Base-by-base conservation (phyloP, 345 rosid species). In the Euphorbia peplus region DNA sequence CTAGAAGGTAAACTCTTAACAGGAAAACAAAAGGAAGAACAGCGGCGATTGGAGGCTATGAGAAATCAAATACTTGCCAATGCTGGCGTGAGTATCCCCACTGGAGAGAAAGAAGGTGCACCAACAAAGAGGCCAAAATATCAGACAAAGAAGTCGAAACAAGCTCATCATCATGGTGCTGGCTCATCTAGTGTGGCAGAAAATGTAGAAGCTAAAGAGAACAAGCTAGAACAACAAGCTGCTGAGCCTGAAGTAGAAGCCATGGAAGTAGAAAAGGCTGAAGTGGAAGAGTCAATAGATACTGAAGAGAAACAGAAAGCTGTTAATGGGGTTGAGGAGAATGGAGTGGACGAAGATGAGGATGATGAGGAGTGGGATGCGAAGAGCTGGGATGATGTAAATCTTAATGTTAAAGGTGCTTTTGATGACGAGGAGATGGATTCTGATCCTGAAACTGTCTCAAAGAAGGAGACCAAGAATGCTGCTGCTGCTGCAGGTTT, bases 311-410 rank as follows among this genome's bases (percentile, higher is more conserved):
- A 80, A 70, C 67, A 76, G 41, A 89, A 77, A 76, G 75, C 70
- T 76, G 69, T 79, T 70, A 83, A 76, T 73, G 83, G 44, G 44
- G 74, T 68, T 48, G 80, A 78, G 75, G 93, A 79, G 70, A 85
- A 85, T 73, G 91, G 77, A 50, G 66, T 69, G 59, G 92, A 84
- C 67, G 96, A 91, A 72, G 97, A 86, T 32, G 97, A 88, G 0
- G 92, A 77, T n/a, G 93, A 82, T 14, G 92, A 83, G 58, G 98
- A 87, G 68, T 95, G 99, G 97, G 99, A 95, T 81, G 92, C 90
- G 48, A 95, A 95, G 80, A 91, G 87, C 76, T 95, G 95, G 99
- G 99, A 95, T 83, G 89, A 83, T 72, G 81, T 95, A 64, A 86
- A 83, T 81, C 83, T 91, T 69, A 82, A 81, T 64, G 75, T 91